Evolutionary conservation across 176 grass and related monocot species (phyloP).

Genomic region (Zea luxurians): DNA sequence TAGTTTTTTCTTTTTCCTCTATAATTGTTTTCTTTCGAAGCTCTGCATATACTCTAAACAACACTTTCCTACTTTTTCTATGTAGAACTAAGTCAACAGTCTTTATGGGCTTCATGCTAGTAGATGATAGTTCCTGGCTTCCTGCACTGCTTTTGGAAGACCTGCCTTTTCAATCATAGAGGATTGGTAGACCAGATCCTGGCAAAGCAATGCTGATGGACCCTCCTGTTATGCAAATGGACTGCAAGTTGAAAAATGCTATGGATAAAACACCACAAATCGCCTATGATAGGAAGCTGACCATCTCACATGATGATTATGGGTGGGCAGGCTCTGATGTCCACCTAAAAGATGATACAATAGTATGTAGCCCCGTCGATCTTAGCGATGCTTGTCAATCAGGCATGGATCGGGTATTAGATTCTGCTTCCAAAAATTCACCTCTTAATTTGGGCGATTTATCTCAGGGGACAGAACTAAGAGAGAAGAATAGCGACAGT

Average conservation of each 20-base stretch:
- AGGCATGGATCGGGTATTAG: conserved; percentile 35
- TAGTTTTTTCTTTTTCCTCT: conserved; percentile 5
- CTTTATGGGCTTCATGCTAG: conserved; percentile 47
- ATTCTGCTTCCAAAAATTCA: conserved; percentile 38
- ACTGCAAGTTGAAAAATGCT: conserved; percentile 53
- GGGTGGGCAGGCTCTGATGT: conserved; percentile 43
- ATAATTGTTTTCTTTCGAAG: conserved; percentile 10
- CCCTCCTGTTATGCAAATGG: conserved; percentile 59
- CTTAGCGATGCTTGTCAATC: conserved; percentile 34
- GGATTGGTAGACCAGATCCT: conserved; percentile 27
- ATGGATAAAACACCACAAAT: conserved; percentile 50
- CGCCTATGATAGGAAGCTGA: conserved; percentile 44
- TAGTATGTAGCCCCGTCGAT: conserved; percentile 32
- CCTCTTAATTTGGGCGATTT: conserved; percentile 39
- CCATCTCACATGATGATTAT: conserved; percentile 43
- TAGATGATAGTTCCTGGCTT: conserved; percentile 13
- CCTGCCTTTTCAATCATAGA: conserved; percentile 28
- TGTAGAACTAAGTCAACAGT: conserved; percentile 27
- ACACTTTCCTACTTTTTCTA: conserved; percentile 13
- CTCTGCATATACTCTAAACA: conserved; percentile 6
- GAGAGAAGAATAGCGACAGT: conserved; percentile 25
- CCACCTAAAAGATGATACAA: conserved; percentile 25
- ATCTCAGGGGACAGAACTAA: conserved; percentile 23
- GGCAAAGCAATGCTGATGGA: conserved; percentile 68
- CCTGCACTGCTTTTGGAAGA: conserved; percentile 34